Evolutionary conservation across 139 green algal genomes (phyloP).

Genomic region (Chlamydomonas sp.): DNA sequence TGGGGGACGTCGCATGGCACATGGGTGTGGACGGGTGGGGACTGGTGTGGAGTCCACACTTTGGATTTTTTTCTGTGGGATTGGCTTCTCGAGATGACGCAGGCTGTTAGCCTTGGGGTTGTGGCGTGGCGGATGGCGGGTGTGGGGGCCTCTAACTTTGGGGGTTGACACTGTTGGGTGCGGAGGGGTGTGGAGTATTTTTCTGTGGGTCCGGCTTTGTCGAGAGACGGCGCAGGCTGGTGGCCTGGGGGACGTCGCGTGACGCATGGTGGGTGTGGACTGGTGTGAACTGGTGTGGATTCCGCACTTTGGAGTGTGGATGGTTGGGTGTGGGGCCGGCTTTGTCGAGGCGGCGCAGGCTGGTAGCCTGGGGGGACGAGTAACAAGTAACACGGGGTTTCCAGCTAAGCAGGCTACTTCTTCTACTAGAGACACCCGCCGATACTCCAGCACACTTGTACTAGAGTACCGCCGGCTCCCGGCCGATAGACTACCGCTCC

Average conservation of each 20-base stretch:
- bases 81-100: constrained; percentile 85
- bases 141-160: neutral
- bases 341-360: constrained; percentile 92
- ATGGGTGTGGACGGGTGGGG: constrained; percentile 19
- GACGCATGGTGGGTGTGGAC: constrained; percentile 29
- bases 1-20: constrained; percentile 59
- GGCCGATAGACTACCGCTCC: no score
- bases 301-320: no score
- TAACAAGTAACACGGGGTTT: no score
- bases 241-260: constrained; percentile 52
- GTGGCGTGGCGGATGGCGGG: constrained; percentile 39
- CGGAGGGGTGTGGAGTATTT: neutral
- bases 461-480: no score
- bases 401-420: no score
- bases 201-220: constrained; percentile 20
- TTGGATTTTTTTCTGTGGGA: neutral
- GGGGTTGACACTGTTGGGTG: neutral
- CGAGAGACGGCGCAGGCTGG: constrained; percentile 95
- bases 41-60: neutral
- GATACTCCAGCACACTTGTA: no score
- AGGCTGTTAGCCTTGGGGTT: constrained; percentile 72
- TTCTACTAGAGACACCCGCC: no score
- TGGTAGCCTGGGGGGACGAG: constrained; percentile 61
- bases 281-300: neutral
- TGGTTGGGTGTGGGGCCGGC: no score